Conservation (phyloP, 2,329 filamentous ascomycete species). For the Phyllosticta ampelicida region DNA sequence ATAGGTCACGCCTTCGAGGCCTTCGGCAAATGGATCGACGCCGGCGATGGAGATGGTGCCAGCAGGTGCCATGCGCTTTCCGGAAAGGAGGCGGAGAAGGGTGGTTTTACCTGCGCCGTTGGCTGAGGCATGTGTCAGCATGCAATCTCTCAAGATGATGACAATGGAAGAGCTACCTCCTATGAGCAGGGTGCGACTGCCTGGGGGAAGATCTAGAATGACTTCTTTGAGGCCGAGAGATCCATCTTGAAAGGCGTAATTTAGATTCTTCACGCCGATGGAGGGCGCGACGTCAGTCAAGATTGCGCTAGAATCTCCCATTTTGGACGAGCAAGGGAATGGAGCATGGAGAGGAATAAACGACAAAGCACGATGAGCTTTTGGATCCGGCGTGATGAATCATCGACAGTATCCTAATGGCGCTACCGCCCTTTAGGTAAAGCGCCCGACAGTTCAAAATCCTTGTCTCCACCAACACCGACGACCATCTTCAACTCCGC, state of each 20-base stretch:
- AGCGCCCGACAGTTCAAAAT: neutral
- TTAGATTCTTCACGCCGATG: constrained; percentile 65
- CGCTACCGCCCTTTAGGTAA: neutral
- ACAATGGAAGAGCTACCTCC: constrained; percentile 47
- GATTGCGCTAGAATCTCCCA: constrained; percentile 2
- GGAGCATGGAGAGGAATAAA: neutral
- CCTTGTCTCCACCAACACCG: neutral
- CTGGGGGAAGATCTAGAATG: constrained; percentile 63
- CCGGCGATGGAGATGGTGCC: constrained; percentile 66
- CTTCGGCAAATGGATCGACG: constrained; percentile 83
- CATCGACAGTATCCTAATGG: neutral
- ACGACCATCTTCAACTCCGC: neutral
- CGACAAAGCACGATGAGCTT: neutral
- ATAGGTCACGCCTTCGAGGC: constrained; percentile 90
- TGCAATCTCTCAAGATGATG: neutral
- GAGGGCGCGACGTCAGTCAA: constrained; percentile 5
- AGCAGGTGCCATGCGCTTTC: constrained; percentile 80
- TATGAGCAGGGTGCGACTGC: constrained; percentile 81
- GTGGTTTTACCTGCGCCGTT: constrained; percentile 98
- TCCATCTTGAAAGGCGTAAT: constrained; percentile 81
- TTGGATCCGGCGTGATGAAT: neutral
- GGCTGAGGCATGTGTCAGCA: constrained; percentile 11
- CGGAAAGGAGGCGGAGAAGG: constrained; percentile 82
- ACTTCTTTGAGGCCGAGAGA: constrained; percentile 68
- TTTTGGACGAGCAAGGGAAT: neutral